Percentiles rank a stretch among this genome's conserved stretches.
phyloP scores from a whole-genome alignment of 202 grass and related monocot genomes.

The Panicum virgatum region DNA sequence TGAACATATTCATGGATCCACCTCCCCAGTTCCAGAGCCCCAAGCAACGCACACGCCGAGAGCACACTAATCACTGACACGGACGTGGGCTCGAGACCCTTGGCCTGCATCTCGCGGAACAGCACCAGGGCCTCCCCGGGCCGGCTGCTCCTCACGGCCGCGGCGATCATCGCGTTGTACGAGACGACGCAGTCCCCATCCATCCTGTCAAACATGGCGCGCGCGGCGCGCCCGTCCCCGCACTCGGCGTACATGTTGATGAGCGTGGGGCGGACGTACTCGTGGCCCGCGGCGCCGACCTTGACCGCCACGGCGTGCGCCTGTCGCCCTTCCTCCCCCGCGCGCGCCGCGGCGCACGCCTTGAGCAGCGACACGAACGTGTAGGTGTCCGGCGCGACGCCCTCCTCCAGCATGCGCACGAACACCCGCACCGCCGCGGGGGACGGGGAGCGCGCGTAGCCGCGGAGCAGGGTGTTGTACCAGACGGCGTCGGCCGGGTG shows the following conservation, averaged over 20 bases:
- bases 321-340: slow-evolving; percentile 48
- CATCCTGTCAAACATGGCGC: slow-evolving; percentile 37
- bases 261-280: slow-evolving; percentile 63
- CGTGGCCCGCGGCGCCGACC: slow-evolving; percentile 53
- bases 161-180: slow-evolving; percentile 77
- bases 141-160: slow-evolving; percentile 51
- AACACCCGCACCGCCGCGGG: slow-evolving; percentile 41
- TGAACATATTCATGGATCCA: slow-evolving; percentile 69
- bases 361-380: slow-evolving; percentile 68
- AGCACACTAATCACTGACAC: slow-evolving; percentile 61
- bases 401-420: slow-evolving; percentile 53
- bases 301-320: slow-evolving; percentile 56
- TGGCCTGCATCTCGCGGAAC: slow-evolving; percentile 69
- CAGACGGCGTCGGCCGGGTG: slow-evolving; percentile 51
- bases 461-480: slow-evolving; percentile 74
- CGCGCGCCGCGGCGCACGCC: slow-evolving; percentile 49
- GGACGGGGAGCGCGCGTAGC: slow-evolving; percentile 54
- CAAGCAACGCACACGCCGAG: slow-evolving; percentile 49
- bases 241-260: slow-evolving; percentile 84
- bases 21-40: slow-evolving; percentile 60
- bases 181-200: slow-evolving; percentile 57
- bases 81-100: slow-evolving; percentile 52
- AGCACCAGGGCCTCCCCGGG: slow-evolving; percentile 65
- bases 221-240: slow-evolving; percentile 44
- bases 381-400: slow-evolving; percentile 62